A percentile compares a stretch with the other conserved stretches of the same genome.
These are phyloP conservation scores for Hortaea sp. DNA, from an alignment of 2,329 filamentous ascomycete genomes.

Conservation along the genomic window DNA sequence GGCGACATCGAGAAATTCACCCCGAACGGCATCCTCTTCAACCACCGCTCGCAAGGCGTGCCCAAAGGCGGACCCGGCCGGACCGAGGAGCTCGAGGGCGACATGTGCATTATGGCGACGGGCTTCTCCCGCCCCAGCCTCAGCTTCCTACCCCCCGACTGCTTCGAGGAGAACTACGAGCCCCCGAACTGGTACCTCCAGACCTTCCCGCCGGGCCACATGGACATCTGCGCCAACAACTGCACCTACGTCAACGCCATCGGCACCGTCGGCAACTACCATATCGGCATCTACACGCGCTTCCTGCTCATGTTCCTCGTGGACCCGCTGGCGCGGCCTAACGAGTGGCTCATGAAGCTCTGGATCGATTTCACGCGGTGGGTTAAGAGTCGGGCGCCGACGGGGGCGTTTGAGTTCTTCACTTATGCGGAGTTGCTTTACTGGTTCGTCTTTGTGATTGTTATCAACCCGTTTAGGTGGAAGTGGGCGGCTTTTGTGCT, in stretches of 20 bases:
- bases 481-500: slow-evolving; percentile 83
- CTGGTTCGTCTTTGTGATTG: slow-evolving; percentile 73
- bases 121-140: slow-evolving; percentile 68
- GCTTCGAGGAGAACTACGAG: slow-evolving; percentile 61
- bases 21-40: slow-evolving; percentile 57
- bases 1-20: slow-evolving; percentile 64
- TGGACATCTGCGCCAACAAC: slow-evolving; percentile 70
- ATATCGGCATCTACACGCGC: slow-evolving; percentile 81
- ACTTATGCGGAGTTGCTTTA: slow-evolving; percentile 76
- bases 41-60: slow-evolving; percentile 60
- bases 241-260: slow-evolving; percentile 74
- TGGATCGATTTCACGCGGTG: slow-evolving; percentile 78
- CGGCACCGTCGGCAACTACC: slow-evolving; percentile 75
- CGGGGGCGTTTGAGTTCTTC: slow-evolving; percentile 77
- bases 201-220: slow-evolving; percentile 66
- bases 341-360: slow-evolving; percentile 63
- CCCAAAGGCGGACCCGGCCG: slow-evolving; percentile 65
- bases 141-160: slow-evolving; percentile 61
- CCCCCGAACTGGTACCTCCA: slow-evolving; percentile 86
- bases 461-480: slow-evolving; percentile 78
- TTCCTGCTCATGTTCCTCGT: slow-evolving; percentile 78
- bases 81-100: slow-evolving; percentile 56
- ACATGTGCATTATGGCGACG: slow-evolving; percentile 75
- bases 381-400: slow-evolving; percentile 60
- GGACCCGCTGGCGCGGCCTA: slow-evolving; percentile 65